Evolutionary conservation across 768 basidiomycete genomes (phyloP), one percentile per base, ranked within the genome.

Genomic region (Calocera cornea): DNA sequence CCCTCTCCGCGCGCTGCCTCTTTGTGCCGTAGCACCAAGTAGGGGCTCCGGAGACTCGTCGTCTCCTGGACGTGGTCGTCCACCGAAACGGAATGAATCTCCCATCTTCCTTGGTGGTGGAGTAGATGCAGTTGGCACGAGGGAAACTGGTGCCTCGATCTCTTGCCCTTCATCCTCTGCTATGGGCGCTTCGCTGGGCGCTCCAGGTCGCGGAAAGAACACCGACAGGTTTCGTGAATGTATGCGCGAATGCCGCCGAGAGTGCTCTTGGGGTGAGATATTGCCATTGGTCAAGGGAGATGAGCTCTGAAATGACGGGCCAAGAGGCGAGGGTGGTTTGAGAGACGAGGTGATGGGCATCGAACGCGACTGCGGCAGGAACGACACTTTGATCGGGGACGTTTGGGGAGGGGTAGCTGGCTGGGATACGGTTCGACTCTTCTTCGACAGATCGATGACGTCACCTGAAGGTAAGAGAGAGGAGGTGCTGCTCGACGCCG

Each of bases 201-300:
- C 72, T 1, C 88, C 90, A 0, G 90, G 90, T 36, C 86, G 83
- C 17, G 94, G 94, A 72, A 97, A 97, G 81, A 88, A 95, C 19
- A 95, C 80, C 0, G 92, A 95, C 1, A 97, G 79, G 73, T 97
- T 97, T 54, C 93, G 85, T 0, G 93, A 94, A 74, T 97, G 93
- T 19, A 95, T 79, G 1, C 91, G 83, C 2, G 84, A 77, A 75
- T 93, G 70, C 64, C 75, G 71, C 65, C 72, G 73, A 64, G 34
- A 64, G 44, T 31, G 67, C 31, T 60, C 54, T 31, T 27, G 54
- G 5, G 75, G 68, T n/a, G 70, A 49, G 64, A 64, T 64, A n/a
- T 65, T 67, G 50, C 66, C 65, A 54, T 76, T 76, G 71, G 71
- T 71, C 68, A 72, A 68, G 66, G 79, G 66, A 68, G 73, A 12